Percentiles rank a stretch among this genome's conserved stretches.
phyloP scores from a whole-genome alignment of 129 eudicot genomes.

The Flaveria trinervia region DNA sequence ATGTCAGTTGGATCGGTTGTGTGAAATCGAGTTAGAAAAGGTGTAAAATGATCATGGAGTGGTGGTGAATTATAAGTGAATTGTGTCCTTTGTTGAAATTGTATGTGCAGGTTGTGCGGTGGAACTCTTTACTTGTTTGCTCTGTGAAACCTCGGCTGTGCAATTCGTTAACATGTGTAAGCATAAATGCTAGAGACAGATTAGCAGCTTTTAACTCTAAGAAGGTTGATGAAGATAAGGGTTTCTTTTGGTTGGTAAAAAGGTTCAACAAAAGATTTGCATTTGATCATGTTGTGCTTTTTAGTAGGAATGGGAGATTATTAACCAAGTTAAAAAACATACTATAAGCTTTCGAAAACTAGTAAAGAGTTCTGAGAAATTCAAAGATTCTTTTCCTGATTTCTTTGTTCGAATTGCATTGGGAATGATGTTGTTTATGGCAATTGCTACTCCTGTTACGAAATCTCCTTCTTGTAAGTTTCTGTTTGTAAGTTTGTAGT shows the following conservation, averaged over 20 bases:
- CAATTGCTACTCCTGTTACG: conserved; percentile 58
- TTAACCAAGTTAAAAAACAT: conserved; percentile 42
- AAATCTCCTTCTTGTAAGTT: conserved; percentile 80
- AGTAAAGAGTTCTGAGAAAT: conserved; percentile 39
- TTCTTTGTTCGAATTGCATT: conserved; percentile 47
- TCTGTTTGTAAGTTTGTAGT: neutral
- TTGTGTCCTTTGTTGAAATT: neutral
- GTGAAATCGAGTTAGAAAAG: conserved; percentile 5
- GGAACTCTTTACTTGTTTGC: conserved; percentile 36
- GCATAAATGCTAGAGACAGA: conserved; percentile 31
- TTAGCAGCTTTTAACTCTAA: conserved; percentile 19
- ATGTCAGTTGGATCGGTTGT: conserved; percentile 4
- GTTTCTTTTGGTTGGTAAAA: conserved; percentile 31
- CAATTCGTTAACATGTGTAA: conserved; percentile 34
- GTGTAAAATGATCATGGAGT: conserved; percentile 16
- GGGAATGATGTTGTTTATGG: conserved; percentile 73
- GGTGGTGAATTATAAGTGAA: neutral
- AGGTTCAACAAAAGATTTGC: conserved; percentile 34
- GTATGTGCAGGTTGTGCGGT: conserved; percentile 47
- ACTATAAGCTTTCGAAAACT: conserved; percentile 31
- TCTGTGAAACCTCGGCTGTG: conserved; percentile 34
- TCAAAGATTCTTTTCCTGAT: conserved; percentile 39
- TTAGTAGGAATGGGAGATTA: conserved; percentile 31
- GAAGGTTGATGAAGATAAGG: conserved; percentile 7
- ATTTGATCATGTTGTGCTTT: conserved; percentile 27